phyloP scores from a whole-genome alignment of 2,329 filamentous ascomycete genomes.

The Paramyrothecium roridum region DNA sequence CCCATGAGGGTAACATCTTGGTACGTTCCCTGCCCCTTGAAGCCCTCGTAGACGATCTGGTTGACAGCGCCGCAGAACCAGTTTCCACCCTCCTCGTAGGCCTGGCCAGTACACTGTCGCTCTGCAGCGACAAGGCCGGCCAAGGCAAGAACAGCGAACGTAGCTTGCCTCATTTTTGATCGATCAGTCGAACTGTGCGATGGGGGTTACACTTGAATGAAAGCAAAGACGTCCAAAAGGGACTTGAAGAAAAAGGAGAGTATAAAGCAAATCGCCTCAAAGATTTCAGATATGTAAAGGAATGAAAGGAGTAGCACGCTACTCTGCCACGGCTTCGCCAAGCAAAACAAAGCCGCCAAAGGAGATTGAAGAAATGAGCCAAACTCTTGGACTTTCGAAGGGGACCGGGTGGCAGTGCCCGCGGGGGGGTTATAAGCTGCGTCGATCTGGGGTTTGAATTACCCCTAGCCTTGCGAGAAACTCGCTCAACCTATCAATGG shows the following conservation, averaged over 20 bases:
- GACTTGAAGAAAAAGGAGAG: not conserved
- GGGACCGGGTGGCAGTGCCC: not conserved
- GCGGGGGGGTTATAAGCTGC: not conserved
- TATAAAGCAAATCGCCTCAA: not conserved
- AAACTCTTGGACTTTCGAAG: not conserved
- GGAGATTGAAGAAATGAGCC: not conserved
- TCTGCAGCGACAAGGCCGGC: conserved; percentile 24
- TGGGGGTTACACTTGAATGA: no score
- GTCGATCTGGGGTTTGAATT: not conserved
- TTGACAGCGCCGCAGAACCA: conserved; percentile 64
- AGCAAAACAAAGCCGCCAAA: not conserved
- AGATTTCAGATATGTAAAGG: not conserved
- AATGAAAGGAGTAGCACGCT: conserved; percentile 2
- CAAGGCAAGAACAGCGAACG: conserved; percentile 21
- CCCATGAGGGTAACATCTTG: conserved; percentile 62
- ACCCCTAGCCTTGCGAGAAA: not conserved
- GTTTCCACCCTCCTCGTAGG: conserved; percentile 48
- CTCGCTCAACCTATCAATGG: not conserved
- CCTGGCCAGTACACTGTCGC: conserved; percentile 31
- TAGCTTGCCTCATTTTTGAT: conserved; percentile 25
- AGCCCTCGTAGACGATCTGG: conserved; percentile 64
- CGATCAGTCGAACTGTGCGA: not conserved
- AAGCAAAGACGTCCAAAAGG: no score
- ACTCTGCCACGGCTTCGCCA: not conserved
- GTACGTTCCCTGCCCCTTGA: conserved; percentile 60